Percentiles rank a stretch among this genome's conserved stretches.
phyloP scores from a whole-genome alignment of 208 protist species.

The Leishmania amazonensis region DNA sequence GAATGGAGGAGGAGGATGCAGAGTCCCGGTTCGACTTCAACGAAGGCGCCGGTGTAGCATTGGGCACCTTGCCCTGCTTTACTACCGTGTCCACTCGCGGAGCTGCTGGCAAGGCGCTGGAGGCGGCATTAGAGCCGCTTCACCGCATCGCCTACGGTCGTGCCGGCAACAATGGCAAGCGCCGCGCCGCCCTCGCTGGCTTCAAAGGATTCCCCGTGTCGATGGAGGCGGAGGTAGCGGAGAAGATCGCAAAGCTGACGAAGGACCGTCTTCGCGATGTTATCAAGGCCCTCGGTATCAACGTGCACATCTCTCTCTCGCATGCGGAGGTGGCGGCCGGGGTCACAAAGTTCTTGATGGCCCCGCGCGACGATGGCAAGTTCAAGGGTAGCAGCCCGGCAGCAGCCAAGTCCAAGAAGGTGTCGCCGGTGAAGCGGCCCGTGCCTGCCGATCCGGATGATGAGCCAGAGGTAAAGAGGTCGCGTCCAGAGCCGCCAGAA shows the following conservation, averaged over 20 bases:
- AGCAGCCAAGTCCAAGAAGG: conserved; percentile 8
- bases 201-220: conserved; percentile 67
- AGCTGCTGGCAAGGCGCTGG: conserved; percentile 40
- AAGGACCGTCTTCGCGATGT: conserved; percentile 69
- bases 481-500: not conserved
- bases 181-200: conserved; percentile 46
- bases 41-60: conserved; percentile 47
- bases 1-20: conserved; percentile 25
- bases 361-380: conserved; percentile 34
- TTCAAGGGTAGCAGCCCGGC: conserved; percentile 8
- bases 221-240: conserved; percentile 43
- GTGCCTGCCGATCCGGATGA: conserved; percentile 1
- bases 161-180: conserved; percentile 41
- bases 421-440: not conserved
- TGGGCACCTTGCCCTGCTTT: conserved; percentile 62
- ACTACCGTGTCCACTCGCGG: conserved; percentile 29
- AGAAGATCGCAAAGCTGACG: conserved; percentile 35
- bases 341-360: conserved; percentile 67
- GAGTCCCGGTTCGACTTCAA: conserved; percentile 42
- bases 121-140: conserved; percentile 63
- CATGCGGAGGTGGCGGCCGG: conserved; percentile 39
- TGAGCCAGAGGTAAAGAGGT: conserved; percentile 9
- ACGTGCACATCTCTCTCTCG: conserved; percentile 37
- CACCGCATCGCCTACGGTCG: conserved; percentile 78
- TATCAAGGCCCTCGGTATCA: conserved; percentile 52